Evolutionary conservation across 208 protist species (phyloP).

Genomic region (Trypanosoma melophagium): DNA sequence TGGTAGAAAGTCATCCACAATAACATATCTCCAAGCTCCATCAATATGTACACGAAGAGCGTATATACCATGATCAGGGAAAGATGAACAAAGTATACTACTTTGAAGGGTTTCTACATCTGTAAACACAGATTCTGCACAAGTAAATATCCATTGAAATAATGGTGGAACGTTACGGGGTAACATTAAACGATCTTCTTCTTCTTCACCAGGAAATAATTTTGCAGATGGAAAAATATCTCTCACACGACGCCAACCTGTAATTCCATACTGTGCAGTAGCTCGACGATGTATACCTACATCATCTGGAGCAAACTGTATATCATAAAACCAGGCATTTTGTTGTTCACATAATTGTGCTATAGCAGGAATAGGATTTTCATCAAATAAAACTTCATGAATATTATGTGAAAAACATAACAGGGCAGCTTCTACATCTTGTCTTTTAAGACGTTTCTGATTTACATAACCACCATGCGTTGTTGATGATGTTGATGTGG

Average conservation of each 20-base stretch:
- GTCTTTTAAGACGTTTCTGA: slow-evolving; percentile 30
- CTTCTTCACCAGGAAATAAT: slow-evolving; percentile 43
- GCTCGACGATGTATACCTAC: slow-evolving; percentile 37
- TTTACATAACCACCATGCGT: neutral
- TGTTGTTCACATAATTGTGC: slow-evolving; percentile 42
- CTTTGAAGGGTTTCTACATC: slow-evolving; percentile 29
- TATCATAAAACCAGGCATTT: slow-evolving; percentile 65
- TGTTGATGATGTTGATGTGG: no score
- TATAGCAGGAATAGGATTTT: slow-evolving; percentile 49
- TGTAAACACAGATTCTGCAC: slow-evolving; percentile 36
- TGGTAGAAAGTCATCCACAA: slow-evolving; percentile 87
- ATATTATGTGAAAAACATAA: slow-evolving; percentile 33
- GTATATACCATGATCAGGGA: slow-evolving; percentile 44
- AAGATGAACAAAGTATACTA: slow-evolving; percentile 3
- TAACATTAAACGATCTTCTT: slow-evolving; percentile 25
- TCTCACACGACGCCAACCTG: slow-evolving; percentile 55
- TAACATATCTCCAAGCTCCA: slow-evolving; percentile 80
- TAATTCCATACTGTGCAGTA: slow-evolving; percentile 45
- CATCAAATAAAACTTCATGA: slow-evolving; percentile 66
- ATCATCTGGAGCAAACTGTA: slow-evolving; percentile 66
- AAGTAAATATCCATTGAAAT: slow-evolving; percentile 69
- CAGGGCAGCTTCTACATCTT: slow-evolving; percentile 43
- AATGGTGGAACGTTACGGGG: slow-evolving; percentile 29
- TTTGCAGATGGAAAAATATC: slow-evolving; percentile 58
- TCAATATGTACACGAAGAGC: slow-evolving; percentile 69